Percentiles rank a stretch among this genome's conserved stretches.
Conservation (phyloP, 2,329 filamentous ascomycete species). For the Aspergillus sp. region DNA sequence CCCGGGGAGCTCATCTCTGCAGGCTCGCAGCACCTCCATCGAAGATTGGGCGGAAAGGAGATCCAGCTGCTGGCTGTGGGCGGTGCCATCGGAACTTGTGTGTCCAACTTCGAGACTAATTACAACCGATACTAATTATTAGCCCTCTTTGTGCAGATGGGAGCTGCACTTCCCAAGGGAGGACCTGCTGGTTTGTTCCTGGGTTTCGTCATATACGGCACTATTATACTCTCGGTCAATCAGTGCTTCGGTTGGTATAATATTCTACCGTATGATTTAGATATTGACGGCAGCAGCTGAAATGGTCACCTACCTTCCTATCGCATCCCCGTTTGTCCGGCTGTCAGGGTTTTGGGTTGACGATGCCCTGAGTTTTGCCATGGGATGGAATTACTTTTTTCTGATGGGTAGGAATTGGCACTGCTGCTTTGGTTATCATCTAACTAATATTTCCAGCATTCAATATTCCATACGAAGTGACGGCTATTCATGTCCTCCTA, state of each 20-base stretch:
- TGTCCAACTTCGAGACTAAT: background rate
- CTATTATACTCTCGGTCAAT: constrained; percentile 33
- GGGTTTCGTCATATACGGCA: constrained; percentile 22
- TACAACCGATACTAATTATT: background rate
- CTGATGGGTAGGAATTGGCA: constrained; percentile 17
- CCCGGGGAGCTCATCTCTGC: constrained; percentile 2
- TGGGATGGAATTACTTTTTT: constrained; percentile 32
- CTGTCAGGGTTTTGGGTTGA: constrained; percentile 30
- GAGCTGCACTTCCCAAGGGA: constrained; percentile 31
- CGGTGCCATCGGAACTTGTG: constrained; percentile 37
- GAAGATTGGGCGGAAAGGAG: constrained; percentile 32
- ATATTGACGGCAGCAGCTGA: constrained; percentile 17
- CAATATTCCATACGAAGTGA: constrained; percentile 38
- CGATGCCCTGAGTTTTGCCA: constrained; percentile 29
- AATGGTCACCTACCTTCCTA: constrained; percentile 29
- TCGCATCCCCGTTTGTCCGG: constrained; percentile 26
- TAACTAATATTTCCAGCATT: constrained; percentile 15
- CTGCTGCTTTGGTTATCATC: background rate
- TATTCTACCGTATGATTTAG: rapidly evolving
- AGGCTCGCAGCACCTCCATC: constrained; percentile 27
- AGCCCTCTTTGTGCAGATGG: constrained; percentile 34
- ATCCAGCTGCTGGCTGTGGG: constrained; percentile 37
- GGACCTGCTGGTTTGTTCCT: constrained; percentile 38
- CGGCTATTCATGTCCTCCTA: constrained; percentile 39
- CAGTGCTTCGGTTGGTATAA: constrained; percentile 23